Base-by-base conservation (phyloP, 108 stramenopile species). In the Nitzschia inconspicua region DNA sequence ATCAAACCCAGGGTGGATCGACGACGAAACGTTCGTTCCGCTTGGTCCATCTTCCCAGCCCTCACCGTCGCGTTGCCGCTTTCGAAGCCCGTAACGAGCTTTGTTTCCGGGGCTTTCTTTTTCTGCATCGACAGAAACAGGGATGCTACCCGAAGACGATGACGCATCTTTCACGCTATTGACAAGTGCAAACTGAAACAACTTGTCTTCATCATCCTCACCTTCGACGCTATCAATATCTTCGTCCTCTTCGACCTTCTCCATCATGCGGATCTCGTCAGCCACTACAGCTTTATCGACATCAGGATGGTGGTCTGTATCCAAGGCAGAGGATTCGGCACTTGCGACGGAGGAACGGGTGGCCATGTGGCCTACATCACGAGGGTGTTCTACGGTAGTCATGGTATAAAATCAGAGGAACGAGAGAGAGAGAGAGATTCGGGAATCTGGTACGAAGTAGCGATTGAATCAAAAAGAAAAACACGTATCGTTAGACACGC, bases 111-210 rank as follows among this genome's bases (percentile, higher is more conserved):
- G 58, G 22, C 40, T 68, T 27, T 32, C 32, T 54, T 37, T 31
- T 43, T 14, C 47, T n/a, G n/a, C n/a, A n/a, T n/a, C n/a, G n/a
- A n/a, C n/a, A n/a, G n/a, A n/a, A n/a, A n/a, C n/a, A n/a, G 16
- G 14, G 37, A 39, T 39, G 11, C 37, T 11, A 11, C 37, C 11
- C 11, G 1, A 44, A 36, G 32, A 39, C 20, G 10, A 14, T 49
- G 32, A 13, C 31, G 52, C 37, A 32, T 84, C 79, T 35, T 70
- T 70, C 11, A 79, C 81, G 39, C 84, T 86, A 7, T 81, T 77
- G n/a, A 80, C 75, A 22, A 89, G 49, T 3, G 84, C 88, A 28
- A 80, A 80, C 18, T 76, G 76, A 23, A 86, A 31, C 48, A 82
- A 77, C 26, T 75, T 80, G 16, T 82, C 61, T 30, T 83, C 83